These are phyloP conservation scores for Populus tremula DNA, from an alignment of 345 rosid species.

Conservation along the genomic window DNA sequence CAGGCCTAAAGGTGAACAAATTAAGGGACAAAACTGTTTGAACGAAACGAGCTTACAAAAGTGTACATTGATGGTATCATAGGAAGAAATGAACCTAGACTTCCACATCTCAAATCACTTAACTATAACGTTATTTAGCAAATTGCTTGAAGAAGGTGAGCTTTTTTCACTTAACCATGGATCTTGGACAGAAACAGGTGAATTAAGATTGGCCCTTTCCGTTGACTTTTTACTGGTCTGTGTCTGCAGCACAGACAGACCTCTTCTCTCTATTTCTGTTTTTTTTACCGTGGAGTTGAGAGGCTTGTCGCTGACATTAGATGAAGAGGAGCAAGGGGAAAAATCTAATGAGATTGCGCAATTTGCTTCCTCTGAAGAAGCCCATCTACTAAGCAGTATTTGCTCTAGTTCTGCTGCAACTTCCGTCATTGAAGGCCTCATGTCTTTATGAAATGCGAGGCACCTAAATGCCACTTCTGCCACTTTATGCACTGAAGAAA, in stretches of 20 bases:
- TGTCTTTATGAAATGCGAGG: constrained; percentile 60
- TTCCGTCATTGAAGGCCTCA: constrained; percentile 67
- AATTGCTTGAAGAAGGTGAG: constrained; percentile 51
- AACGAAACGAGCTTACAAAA: not conserved
- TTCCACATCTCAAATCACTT: constrained; percentile 17
- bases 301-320: constrained; percentile 32
- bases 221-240: constrained; percentile 20
- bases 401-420: constrained; percentile 52
- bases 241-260: constrained; percentile 5
- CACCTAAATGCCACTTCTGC: constrained; percentile 79
- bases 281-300: constrained; percentile 17
- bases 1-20: not conserved
- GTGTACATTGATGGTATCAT: not conserved
- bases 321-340: constrained; percentile 27
- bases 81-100: not conserved
- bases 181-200: constrained; percentile 43
- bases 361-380: constrained; percentile 21
- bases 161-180: constrained; percentile 51
- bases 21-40: not conserved
- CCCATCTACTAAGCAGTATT: constrained; percentile 33
- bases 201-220: constrained; percentile 26
- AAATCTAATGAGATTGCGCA: constrained; percentile 20
- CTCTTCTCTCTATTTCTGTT: constrained; percentile 11
- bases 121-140: constrained; percentile 23
- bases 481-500: constrained; percentile 42